Evolutionary conservation across 2,329 filamentous ascomycete species (phyloP), one percentile per base, ranked within the genome.

Genomic region (Monosporascus sp.): DNA sequence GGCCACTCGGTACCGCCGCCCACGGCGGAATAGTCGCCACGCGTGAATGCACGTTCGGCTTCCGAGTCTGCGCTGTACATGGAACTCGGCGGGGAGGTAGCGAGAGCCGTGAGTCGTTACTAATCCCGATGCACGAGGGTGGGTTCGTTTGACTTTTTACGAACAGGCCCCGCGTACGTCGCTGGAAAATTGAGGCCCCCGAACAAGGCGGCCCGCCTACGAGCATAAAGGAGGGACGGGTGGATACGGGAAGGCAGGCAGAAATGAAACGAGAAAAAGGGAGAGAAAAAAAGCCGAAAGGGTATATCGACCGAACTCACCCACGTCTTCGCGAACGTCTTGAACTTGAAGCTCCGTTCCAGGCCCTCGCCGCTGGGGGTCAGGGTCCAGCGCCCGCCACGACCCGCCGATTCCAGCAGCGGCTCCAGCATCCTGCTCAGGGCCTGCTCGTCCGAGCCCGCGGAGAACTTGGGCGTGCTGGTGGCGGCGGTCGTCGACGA

Each of bases 311-410:
- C 20, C 19, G 37, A 8, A 74, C 78, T 56, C 59, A 85, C 82
- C 84, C 84, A 87, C 7, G 82, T 82, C 72, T 83, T 86, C 37
- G 79, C 75, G 66, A 87, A 87, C 2, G 76, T 84, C 71, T 83
- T 84, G 64, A 87, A 87, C 63, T 74, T 80, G 65, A 86, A 86
- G 52, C 71, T 75, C 50, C 84, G 74, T 69, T 86, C 81, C 1
- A 87, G 60, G 0, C 80, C 84, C 51, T 77, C 73, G 9, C 81
- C 82, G 45, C 73, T 71, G 1, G 71, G 64, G 2, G 75, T 71
- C 36, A 87, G 63, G 3, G 67, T 61, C 84, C 84, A 87, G 49
- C 71, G 73, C 1, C 71, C 70, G 41, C 65, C 63, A 38, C 48
- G 55, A 2, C 45, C 63, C 20, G 61, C 59, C 40, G 52, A 68